phyloP scores from a whole-genome alignment of 805 yeast genomes.

The Teunomyces pallodes region DNA sequence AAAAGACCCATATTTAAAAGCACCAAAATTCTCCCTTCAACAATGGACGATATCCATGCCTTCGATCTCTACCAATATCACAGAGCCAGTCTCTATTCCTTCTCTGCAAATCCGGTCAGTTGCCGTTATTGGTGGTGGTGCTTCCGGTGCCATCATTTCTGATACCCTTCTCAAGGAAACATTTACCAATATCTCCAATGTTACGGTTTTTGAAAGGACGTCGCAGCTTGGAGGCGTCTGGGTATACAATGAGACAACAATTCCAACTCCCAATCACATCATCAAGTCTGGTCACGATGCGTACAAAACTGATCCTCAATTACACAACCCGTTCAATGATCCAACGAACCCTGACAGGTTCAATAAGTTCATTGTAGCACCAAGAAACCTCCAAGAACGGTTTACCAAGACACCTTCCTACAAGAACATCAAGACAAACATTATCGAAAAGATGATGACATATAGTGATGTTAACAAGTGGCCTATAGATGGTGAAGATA shows the following conservation, averaged over 20 bases:
- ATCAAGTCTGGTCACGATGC: constrained; percentile 20
- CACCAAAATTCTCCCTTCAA: neutral
- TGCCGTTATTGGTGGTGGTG: constrained; percentile 53
- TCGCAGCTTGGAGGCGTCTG: constrained; percentile 43
- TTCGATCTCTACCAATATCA: neutral
- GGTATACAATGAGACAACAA: constrained; percentile 28
- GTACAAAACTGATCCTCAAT: constrained; percentile 27
- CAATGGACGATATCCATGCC: neutral
- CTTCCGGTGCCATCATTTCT: constrained; percentile 44
- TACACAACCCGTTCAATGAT: constrained; percentile 21
- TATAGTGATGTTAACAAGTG: constrained; percentile 40
- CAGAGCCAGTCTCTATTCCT: constrained; percentile 2
- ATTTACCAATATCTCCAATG: constrained; percentile 20
- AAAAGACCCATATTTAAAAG: neutral
- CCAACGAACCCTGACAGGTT: constrained; percentile 2
- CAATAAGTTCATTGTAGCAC: constrained; percentile 7
- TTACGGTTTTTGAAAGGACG: constrained; percentile 43
- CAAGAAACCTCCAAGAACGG: constrained; percentile 22
- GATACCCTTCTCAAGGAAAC: constrained; percentile 37
- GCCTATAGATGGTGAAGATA: constrained; percentile 21
- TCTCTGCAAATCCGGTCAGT: constrained; percentile 20
- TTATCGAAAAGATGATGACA: constrained; percentile 46
- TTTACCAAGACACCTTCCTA: constrained; percentile 31
- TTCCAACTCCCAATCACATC: constrained; percentile 17
- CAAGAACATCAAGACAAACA: constrained; percentile 31